Evolutionary conservation across 495 filamentous ascomycete species (phyloP), one percentile per base, ranked within the genome.

Genomic region (Penicillium cosmopolitanum): DNA sequence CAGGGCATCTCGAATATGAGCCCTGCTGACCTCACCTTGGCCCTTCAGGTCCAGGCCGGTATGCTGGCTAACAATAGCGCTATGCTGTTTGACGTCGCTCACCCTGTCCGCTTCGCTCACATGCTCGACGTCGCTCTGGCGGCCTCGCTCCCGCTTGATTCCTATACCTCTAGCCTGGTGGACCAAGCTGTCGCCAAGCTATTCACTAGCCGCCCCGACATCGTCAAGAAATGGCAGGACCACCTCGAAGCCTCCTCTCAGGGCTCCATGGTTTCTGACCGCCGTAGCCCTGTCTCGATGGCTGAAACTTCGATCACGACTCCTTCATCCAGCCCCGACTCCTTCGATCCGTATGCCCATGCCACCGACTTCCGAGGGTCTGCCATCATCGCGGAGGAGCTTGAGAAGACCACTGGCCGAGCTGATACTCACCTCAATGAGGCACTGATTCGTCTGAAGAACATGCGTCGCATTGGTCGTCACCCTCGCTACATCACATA

Each of bases 401-500:
- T 98, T 42, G 95, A 97, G 71, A 84, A 80, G 58, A 85, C 86
- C 63, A 82, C 84, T 56, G 87, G 89, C 46, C 77, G 80, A 15
- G 85, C 85, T 60, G 85, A 82, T 36, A 82, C 85, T 23, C 88
- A 87, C 60, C 84, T 97, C 48, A 88, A 88, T 58, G 93, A 96
- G 61, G 89, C 92, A 50, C 78, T 97, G 62, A 82, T 77, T 25
- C 87, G 90, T 65, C 91, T 98, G 72, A 87, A 87, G 55, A 96
- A 96, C 76, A 96, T 97, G 79, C 93, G 95, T 64, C 91, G 93
- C 47, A 85, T 88, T 72, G 93, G 94, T 58, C 88, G 91, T 66
- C 91, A 97, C 70, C 93, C 96, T 46, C 86, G 94, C 61, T 97
- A 97, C 76, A 92, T 96, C 73, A 96, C 93, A 25, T 96, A 98